A percentile compares a stretch with the other conserved stretches of the same genome.
Conservation (phyloP, 306 rosid genomes). For the Mucuna pruriens region DNA sequence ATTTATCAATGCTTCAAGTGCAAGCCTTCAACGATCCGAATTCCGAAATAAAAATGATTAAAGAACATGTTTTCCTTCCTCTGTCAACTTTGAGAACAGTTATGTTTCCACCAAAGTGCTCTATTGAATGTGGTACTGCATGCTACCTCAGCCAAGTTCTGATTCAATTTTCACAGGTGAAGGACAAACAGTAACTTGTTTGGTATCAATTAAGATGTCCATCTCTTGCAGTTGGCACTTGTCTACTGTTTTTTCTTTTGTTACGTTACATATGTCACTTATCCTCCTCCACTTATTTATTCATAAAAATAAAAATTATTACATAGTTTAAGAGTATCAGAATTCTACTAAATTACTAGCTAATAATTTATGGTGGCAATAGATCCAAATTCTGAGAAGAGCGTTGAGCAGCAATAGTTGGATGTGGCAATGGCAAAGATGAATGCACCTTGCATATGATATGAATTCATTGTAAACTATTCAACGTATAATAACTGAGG, state of each 20-base stretch:
- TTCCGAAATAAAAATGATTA: conserved; percentile 28
- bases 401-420: conserved; percentile 34
- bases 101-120: not conserved
- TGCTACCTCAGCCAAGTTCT: not conserved
- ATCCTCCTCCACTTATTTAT: no score
- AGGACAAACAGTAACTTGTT: not conserved
- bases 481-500: not conserved
- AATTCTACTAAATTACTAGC: no score
- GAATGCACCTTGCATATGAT: not conserved
- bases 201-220: not conserved
- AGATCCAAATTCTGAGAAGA: conserved; percentile 27
- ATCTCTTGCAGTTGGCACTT: conserved; percentile 28
- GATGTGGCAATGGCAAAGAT: conserved; percentile 31
- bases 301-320: no score
- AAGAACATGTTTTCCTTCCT: not conserved
- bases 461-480: not conserved
- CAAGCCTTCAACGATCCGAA: conserved; percentile 3
- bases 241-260: not conserved
- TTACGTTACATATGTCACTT: conserved; percentile 28
- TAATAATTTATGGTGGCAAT: no score
- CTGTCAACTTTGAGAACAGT: not conserved
- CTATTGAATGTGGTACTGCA: not conserved
- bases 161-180: not conserved
- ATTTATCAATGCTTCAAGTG: not conserved
- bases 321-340: no score